A percentile compares a stretch with the other conserved stretches of the same genome.
These are phyloP conservation scores for Wallacemonas sp. DNA, from an alignment of 208 protist genomes.

Conservation along the genomic window DNA sequence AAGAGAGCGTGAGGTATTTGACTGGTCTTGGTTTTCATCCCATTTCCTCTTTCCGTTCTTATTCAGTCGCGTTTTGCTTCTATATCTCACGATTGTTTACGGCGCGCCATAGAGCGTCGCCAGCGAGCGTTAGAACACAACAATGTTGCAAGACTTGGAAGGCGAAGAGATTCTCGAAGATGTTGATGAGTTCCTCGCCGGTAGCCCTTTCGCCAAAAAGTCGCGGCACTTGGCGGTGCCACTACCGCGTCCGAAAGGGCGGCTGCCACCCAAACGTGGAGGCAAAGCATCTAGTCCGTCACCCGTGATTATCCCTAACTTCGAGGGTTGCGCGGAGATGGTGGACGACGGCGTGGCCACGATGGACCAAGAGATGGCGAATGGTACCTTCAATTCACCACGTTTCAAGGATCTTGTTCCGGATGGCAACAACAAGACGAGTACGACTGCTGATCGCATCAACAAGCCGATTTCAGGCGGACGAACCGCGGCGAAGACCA, in stretches of 20 bases:
- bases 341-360: slow-evolving; percentile 22
- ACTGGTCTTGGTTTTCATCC: neutral
- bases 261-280: slow-evolving; percentile 28
- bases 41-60: slow-evolving; percentile 4
- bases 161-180: slow-evolving; percentile 44
- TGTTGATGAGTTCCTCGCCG: slow-evolving; percentile 37
- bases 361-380: slow-evolving; percentile 10
- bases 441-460: neutral
- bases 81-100: too few relatives aligned
- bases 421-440: neutral
- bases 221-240: slow-evolving; percentile 13
- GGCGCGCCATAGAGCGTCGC: too few relatives aligned
- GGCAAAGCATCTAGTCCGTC: neutral
- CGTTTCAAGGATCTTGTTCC: neutral
- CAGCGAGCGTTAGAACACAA: too few relatives aligned
- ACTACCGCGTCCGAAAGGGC: slow-evolving; percentile 18
- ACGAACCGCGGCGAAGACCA: too few relatives aligned
- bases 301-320: slow-evolving; percentile 13
- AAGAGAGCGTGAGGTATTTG: too few relatives aligned
- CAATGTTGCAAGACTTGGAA: slow-evolving; percentile 26
- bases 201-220: slow-evolving; percentile 23
- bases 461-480: too few relatives aligned
- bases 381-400: slow-evolving; percentile 4
- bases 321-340: slow-evolving; percentile 22
- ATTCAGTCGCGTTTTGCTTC: slow-evolving; percentile 13